Base-by-base conservation (phyloP, 1,284 basidiomycete species). In the Ustilago nuda region DNA sequence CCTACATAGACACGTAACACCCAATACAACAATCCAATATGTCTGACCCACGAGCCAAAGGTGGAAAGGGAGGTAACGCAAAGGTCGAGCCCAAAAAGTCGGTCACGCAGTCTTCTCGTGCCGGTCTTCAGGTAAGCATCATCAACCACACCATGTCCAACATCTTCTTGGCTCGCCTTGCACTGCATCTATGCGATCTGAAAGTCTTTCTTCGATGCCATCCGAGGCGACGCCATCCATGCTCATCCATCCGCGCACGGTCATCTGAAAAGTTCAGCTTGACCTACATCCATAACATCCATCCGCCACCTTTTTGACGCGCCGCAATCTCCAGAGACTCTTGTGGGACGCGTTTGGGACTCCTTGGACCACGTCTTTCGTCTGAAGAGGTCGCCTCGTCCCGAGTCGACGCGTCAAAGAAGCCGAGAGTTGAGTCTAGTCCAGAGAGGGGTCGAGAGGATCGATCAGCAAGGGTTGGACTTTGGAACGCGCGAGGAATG, bases 121-220 rank as follows among this genome's bases (percentile, higher is more conserved):
- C 81, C 23, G 81, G 81, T 71, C 75, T 82, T 61, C 81, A 82
- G 76, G 80, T 82, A 73, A 81, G 80, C 79, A 65, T 54, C 60
- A 1, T 41, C 50, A 30, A 36, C 15, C 27, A n/a, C 23, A 23
- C 19, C 19, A 23, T 23, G 6, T 36, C 37, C 39, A 54, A 13
- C 43, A 50, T 51, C 48, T 11, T 32, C 48, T 50, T 53, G 30
- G 53, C 23, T 5, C 32, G 32, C 43, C 8, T 17, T 19, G 19
- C 43, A 19, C 8, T 8, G 6, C 43, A 19, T 45, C 19, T 19
- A 45, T 45, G 7, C 43, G n/a, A 11, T 45, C 5, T 7, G 8
- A n/a, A 7, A 19, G n/a, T 8, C n/a, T 15, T 11, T 1, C 7
- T 19, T 15, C 36, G 13, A 32, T 27, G 27, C 9, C 48, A 37